Percentiles rank a stretch among this genome's conserved stretches.
Conservation (phyloP, 2,329 filamentous ascomycete species). For the Fusarium dlaminii region DNA sequence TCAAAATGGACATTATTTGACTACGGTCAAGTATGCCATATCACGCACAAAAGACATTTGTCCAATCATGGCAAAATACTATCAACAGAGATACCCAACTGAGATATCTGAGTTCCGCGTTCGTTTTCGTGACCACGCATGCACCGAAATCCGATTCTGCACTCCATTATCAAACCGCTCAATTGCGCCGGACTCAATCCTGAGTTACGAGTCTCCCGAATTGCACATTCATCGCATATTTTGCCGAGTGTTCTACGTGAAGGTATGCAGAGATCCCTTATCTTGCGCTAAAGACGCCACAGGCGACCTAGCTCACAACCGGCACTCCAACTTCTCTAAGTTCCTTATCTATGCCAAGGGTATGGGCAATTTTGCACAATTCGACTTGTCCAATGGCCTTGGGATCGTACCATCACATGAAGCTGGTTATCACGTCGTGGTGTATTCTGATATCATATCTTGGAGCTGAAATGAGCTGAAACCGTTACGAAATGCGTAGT, state of each 20-base stretch:
- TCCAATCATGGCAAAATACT: background rate
- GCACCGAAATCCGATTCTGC: background rate
- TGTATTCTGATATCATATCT: slow-evolving; percentile 1
- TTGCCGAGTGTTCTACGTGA: slow-evolving; percentile 3
- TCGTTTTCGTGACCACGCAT: slow-evolving; percentile 12
- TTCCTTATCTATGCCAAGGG: slow-evolving; percentile 27
- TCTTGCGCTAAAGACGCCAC: slow-evolving; percentile 37
- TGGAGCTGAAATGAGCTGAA: slow-evolving; percentile 9
- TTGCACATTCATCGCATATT: background rate
- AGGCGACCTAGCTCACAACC: slow-evolving; percentile 5
- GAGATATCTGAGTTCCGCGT: background rate
- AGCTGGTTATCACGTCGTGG: slow-evolving; percentile 6
- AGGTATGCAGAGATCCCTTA: slow-evolving; percentile 26
- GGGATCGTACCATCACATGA: background rate
- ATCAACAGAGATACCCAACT: slow-evolving; percentile 10
- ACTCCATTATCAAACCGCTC: background rate
- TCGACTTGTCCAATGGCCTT: background rate
- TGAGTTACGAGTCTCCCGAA: background rate
- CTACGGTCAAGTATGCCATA: background rate
- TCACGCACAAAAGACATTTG: background rate
- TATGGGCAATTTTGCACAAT: background rate
- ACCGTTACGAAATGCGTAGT: background rate
- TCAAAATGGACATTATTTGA: background rate
- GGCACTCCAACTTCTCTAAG: background rate
- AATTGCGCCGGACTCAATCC: background rate